Conservation (phyloP, 176 grass and related monocot species). For the Musa itinerans region DNA sequence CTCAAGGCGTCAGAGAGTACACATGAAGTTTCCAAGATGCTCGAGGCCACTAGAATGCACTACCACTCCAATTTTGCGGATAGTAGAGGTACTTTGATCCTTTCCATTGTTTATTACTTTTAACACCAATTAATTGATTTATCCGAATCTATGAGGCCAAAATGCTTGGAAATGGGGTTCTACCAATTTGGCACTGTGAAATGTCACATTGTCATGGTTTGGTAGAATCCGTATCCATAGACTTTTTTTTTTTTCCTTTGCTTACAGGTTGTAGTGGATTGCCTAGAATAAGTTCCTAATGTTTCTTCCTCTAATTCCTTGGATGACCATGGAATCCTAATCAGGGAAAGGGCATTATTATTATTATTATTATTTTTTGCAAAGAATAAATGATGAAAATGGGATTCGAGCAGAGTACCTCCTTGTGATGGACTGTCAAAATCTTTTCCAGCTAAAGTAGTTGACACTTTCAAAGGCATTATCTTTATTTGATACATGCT, state of each 20-base stretch:
- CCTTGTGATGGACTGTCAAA: too few species aligned
- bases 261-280: neutral
- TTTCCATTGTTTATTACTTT: neutral
- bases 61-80: constrained; percentile 96
- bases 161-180: neutral
- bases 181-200: neutral
- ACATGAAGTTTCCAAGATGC: constrained; percentile 68
- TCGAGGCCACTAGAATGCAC: constrained; percentile 95
- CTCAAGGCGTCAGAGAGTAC: constrained; percentile 75
- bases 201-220: neutral
- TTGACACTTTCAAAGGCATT: too few species aligned
- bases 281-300: neutral
- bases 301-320: neutral
- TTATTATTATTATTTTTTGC: neutral
- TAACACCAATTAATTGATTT: neutral
- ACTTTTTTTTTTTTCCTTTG: neutral
- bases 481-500: too few species aligned
- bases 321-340: neutral
- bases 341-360: neutral
- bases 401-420: too few species aligned
- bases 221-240: neutral
- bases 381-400: neutral
- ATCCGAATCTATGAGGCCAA: neutral
- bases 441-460: too few species aligned
- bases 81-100: constrained; percentile 47